Evolutionary conservation across 2,329 filamentous ascomycete species (phyloP), one percentile per base, ranked within the genome.

Genomic region (Gliomastix tumulicola): DNA sequence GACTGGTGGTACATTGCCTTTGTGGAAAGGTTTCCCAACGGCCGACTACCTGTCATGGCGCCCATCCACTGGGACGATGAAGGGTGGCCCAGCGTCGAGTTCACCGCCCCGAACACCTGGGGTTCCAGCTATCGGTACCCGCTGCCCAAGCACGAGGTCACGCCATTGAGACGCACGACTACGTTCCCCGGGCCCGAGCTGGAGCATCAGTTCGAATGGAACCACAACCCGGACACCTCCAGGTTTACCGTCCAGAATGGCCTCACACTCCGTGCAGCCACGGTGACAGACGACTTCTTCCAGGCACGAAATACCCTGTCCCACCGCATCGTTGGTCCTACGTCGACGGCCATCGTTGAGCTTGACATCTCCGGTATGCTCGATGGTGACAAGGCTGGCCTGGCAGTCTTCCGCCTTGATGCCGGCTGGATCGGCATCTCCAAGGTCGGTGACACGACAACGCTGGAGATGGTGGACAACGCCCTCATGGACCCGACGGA

Each of bases 1-100:
- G 56, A 69, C 11, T 80, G 75, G 74, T 77, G 74, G 47, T 80
- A 72, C 43, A 69, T 78, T 51, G 65, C 70, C 0, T 80, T 79
- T 49, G 56, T 67, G 5, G 69, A 71, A 48, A 60, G 65, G 0
- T 79, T 75, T 41, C 75, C 76, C 0, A 66, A 62, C 5, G 76
- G 76, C 0, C 64, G 74, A 16, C 64, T 77, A 9, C 76, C 76
- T 0, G 70, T 76, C 2, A 54, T 76, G 4, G 74, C 75, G 0
- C 74, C 74, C 0, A 49, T 79, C 2, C 64, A 51, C 0, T 80
- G 69, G 66, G 63, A 57, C 4, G 44, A 48, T 1, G 69, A 79
- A 34, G 73, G 72, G 1, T 80, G 60, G 52, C 72, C 73, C 0
- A 35, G 46, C 10, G 38, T 54, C 9, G 51, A 74, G 2, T 9